phyloP scores from a whole-genome alignment of 2,329 filamentous ascomycete genomes.

The Chalaropsis ovoidea region DNA sequence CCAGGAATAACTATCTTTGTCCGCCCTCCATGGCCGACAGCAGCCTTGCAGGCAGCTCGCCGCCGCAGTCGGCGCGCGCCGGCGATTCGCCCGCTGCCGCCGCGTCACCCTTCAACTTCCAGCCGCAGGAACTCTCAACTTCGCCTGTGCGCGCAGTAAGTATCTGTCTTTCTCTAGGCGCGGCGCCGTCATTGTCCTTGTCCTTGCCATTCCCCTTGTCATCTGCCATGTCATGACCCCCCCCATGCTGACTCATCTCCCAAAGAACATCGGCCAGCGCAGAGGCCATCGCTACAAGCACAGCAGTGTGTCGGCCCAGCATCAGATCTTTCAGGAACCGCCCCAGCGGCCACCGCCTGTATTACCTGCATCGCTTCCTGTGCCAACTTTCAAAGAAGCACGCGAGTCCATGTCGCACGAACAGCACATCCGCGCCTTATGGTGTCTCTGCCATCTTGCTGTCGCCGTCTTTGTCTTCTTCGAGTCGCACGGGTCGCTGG shows the following conservation, averaged over 20 bases:
- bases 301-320: conserved; percentile 74
- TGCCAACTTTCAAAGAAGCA: conserved; percentile 80
- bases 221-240: background rate
- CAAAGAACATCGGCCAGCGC: conserved; percentile 75
- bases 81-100: background rate
- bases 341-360: conserved; percentile 74
- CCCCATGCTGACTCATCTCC: conserved; percentile 3
- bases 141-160: conserved; percentile 66
- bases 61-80: background rate
- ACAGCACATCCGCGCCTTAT: conserved; percentile 71
- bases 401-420: conserved; percentile 82
- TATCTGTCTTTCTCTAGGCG: conserved; percentile 25
- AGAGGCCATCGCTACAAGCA: conserved; percentile 97
- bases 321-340: conserved; percentile 94
- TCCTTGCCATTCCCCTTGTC: background rate
- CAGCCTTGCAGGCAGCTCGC: conserved; percentile 26
- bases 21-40: conserved; percentile 34
- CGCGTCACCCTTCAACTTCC: conserved; percentile 82
- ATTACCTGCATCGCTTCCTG: conserved; percentile 80
- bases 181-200: background rate
- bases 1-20: conserved; percentile 27
- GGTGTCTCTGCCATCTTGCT: conserved; percentile 80
- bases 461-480: conserved; percentile 79
- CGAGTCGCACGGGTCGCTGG: conserved; percentile 73
- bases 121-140: conserved; percentile 67